Conservation (phyloP, 164 flowering plant genomes). For the Annona cherimola region DNA sequence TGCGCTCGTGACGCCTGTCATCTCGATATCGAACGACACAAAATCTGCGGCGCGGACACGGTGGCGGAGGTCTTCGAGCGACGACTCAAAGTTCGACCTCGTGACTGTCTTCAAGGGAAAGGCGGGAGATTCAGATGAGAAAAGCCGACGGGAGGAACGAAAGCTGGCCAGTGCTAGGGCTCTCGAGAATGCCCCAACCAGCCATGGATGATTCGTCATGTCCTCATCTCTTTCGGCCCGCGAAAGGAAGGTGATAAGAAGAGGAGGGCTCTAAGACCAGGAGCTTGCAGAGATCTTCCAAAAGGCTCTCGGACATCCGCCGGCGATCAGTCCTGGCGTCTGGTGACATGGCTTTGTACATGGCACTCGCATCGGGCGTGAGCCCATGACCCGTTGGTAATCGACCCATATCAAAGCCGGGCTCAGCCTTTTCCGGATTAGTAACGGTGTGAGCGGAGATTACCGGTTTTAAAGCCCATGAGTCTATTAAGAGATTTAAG, state of each 20-base stretch:
- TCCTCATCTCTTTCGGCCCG: not conserved
- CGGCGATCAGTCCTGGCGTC: too few relatives aligned
- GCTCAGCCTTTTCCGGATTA: too few relatives aligned
- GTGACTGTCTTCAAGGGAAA: constrained; percentile 73
- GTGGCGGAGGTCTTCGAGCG: constrained; percentile 44
- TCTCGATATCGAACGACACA: constrained; percentile 84
- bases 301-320: too few relatives aligned
- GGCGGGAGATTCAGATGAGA: constrained; percentile 17
- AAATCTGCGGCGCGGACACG: constrained; percentile 71
- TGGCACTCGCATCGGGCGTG: too few relatives aligned
- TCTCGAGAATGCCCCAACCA: constrained; percentile 24
- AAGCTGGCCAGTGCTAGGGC: constrained; percentile 18
- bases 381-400: too few relatives aligned
- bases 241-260: not conserved
- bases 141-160: constrained; percentile 5
- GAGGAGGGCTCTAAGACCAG: not conserved
- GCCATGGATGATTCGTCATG: constrained; percentile 23
- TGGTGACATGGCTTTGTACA: too few relatives aligned
- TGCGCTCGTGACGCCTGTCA: constrained; percentile 87
- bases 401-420: too few relatives aligned
- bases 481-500: too few relatives aligned
- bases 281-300: not conserved
- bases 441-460: too few relatives aligned
- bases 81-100: constrained; percentile 62
- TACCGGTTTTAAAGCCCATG: too few relatives aligned